phyloP scores from a whole-genome alignment of 768 basidiomycete genomes.

The Pholiota microspora region DNA sequence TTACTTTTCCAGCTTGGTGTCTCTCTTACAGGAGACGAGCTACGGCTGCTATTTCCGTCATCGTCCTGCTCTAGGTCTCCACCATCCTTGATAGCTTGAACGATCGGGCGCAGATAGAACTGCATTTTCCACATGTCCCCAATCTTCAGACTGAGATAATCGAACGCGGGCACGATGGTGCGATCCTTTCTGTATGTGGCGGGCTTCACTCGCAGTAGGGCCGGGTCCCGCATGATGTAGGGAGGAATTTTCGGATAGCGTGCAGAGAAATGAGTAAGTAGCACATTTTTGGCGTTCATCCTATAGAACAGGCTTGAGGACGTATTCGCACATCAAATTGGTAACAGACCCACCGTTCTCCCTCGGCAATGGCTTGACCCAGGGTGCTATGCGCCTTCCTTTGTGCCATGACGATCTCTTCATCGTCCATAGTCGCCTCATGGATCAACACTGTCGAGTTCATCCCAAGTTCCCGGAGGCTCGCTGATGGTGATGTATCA shows the following conservation, averaged over 20 bases:
- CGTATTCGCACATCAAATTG: too few relatives aligned
- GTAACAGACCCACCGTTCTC: conserved; percentile 57
- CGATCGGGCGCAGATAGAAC: conserved; percentile 71
- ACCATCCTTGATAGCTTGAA: conserved; percentile 57
- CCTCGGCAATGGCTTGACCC: conserved; percentile 82
- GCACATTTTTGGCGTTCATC: conserved; percentile 80
- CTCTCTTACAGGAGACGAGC: neutral
- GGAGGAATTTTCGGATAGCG: conserved; percentile 88
- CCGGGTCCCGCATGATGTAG: conserved; percentile 26
- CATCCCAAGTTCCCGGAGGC: conserved; percentile 61
- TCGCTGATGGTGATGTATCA: conserved; percentile 79
- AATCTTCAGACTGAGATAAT: conserved; percentile 68
- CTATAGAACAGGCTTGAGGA: too few relatives aligned
- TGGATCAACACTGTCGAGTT: conserved; percentile 84
- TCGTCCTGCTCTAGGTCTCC: conserved; percentile 44
- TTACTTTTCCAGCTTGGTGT: neutral
- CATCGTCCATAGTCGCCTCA: conserved; percentile 91
- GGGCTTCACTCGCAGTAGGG: conserved; percentile 11
- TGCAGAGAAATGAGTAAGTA: conserved; percentile 96
- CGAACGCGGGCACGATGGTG: conserved; percentile 75
- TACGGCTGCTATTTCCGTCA: neutral
- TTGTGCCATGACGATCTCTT: conserved; percentile 67
- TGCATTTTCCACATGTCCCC: conserved; percentile 85
- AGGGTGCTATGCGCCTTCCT: conserved; percentile 88
- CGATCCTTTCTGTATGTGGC: conserved; percentile 30